Evolutionary conservation across 2,329 filamentous ascomycete species (phyloP).

Genomic region (Alternaria sp.): DNA sequence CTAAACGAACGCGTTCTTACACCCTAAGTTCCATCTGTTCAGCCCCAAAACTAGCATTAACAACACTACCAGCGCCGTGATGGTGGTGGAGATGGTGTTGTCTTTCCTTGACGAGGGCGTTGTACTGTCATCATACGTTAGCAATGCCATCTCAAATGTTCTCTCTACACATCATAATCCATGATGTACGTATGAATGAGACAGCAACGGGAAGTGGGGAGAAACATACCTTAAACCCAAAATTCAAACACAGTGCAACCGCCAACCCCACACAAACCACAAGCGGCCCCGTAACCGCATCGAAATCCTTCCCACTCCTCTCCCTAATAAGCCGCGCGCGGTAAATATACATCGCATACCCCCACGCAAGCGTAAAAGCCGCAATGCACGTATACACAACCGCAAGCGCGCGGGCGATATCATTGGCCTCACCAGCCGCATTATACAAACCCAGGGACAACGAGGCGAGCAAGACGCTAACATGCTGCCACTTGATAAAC

Average conservation of each 20-base stretch:
- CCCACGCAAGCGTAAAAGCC: constrained; percentile 84
- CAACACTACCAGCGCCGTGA: not conserved
- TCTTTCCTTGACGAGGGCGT: constrained; percentile 19
- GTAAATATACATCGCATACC: constrained; percentile 80
- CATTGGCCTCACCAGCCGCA: constrained; percentile 76
- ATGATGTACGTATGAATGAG: no score
- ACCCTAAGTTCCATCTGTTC: constrained; percentile 29
- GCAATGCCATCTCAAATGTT: not conserved
- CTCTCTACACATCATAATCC: no score
- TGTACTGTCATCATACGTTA: constrained; percentile 24
- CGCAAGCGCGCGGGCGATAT: constrained; percentile 79
- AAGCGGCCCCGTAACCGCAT: constrained; percentile 84
- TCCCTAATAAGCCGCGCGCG: constrained; percentile 80
- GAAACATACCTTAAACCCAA: constrained; percentile 75
- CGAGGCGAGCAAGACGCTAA: constrained; percentile 83
- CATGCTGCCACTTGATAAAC: constrained; percentile 98
- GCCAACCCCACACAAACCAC: constrained; percentile 82
- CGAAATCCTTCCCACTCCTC: constrained; percentile 90
- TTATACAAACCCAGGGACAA: constrained; percentile 87
- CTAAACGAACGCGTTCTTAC: not conserved
- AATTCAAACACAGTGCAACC: constrained; percentile 82
- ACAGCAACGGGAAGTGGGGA: no score
- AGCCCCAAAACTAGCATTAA: constrained; percentile 2
- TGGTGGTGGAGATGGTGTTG: constrained; percentile 11
- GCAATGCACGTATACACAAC: constrained; percentile 83